These are phyloP conservation scores for Cladophialophora carrionii DNA, from an alignment of 2,329 filamentous ascomycete genomes.

Conservation along the genomic window DNA sequence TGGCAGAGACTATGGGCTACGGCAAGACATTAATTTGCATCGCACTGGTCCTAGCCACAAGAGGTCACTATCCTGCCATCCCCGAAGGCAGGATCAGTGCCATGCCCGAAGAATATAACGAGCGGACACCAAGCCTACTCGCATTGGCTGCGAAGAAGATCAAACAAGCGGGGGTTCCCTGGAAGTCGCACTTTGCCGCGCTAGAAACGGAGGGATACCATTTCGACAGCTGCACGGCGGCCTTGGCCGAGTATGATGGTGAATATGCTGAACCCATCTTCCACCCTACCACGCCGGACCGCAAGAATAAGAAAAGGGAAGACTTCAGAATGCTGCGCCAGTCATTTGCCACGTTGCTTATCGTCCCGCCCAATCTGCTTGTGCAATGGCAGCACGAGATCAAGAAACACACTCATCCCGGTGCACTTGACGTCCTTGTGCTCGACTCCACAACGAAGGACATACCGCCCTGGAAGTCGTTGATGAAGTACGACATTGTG, in stretches of 20 bases:
- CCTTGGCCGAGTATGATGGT: slow-evolving; percentile 62
- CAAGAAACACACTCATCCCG: slow-evolving; percentile 67
- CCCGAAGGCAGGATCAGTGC: slow-evolving; percentile 62
- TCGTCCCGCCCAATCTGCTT: slow-evolving; percentile 81
- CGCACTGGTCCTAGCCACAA: slow-evolving; percentile 74
- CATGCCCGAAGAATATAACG: slow-evolving; percentile 48
- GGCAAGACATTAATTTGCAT: slow-evolving; percentile 91
- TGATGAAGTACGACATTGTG: slow-evolving; percentile 73
- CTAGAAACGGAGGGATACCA: slow-evolving; percentile 55
- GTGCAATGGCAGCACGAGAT: slow-evolving; percentile 85
- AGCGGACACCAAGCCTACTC: slow-evolving; percentile 63
- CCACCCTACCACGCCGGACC: slow-evolving; percentile 43
- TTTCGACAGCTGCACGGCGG: slow-evolving; percentile 59
- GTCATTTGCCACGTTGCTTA: slow-evolving; percentile 71
- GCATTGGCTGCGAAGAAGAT: slow-evolving; percentile 76
- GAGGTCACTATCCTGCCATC: slow-evolving; percentile 66
- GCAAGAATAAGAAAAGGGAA: slow-evolving; percentile 42
- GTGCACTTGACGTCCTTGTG: slow-evolving; percentile 65
- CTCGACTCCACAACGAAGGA: slow-evolving; percentile 57
- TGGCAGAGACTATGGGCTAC: slow-evolving; percentile 56
- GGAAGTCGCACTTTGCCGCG: slow-evolving; percentile 66
- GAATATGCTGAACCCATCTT: slow-evolving; percentile 61
- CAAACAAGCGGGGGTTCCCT: slow-evolving; percentile 70
- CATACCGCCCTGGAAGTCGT: slow-evolving; percentile 61
- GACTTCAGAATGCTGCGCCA: slow-evolving; percentile 57